A percentile compares a stretch with the other conserved stretches of the same genome.
Evolutionary conservation across 352 stramenopile species (phyloP).

Genomic region (Pythium aquatile): DNA sequence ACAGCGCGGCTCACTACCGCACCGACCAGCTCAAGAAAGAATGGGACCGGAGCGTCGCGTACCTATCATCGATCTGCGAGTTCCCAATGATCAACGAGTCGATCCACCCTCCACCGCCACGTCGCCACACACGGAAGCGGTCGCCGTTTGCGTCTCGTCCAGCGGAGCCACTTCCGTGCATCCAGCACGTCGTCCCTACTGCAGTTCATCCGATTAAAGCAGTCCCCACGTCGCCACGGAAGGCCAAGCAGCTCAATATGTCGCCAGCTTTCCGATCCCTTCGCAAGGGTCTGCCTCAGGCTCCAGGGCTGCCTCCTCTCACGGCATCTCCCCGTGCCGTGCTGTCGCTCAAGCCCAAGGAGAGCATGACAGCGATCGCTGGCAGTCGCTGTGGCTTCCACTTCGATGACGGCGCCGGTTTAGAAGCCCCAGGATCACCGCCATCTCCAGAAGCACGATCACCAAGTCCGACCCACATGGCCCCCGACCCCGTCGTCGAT

Average conservation of each 20-base stretch:
- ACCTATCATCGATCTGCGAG: constrained; percentile 68
- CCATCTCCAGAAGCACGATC: background rate
- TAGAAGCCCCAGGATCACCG: background rate
- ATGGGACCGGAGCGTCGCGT: constrained; percentile 70
- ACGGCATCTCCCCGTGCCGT: constrained; percentile 25
- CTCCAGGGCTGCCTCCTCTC: constrained; percentile 58
- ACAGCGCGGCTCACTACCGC: constrained; percentile 59
- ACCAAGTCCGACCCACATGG: background rate
- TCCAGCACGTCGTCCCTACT: constrained; percentile 9
- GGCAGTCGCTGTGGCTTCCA: background rate
- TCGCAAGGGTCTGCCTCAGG: constrained; percentile 64
- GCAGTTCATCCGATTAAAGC: constrained; percentile 53
- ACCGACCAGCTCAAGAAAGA: constrained; percentile 55
- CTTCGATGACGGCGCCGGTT: background rate
- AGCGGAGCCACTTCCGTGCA: constrained; percentile 5
- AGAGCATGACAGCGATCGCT: constrained; percentile 14
- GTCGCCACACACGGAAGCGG: constrained; percentile 16
- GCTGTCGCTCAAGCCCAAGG: constrained; percentile 1
- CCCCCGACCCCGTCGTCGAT: background rate
- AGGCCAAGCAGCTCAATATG: constrained; percentile 52
- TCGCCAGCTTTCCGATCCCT: constrained; percentile 62
- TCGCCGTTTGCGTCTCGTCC: constrained; percentile 19
- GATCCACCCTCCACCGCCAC: constrained; percentile 11
- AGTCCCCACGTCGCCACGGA: constrained; percentile 51
- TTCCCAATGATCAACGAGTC: constrained; percentile 40